Base-by-base conservation (phyloP, 345 rosid genomes). In the Arabidopsis suecica region DNA sequence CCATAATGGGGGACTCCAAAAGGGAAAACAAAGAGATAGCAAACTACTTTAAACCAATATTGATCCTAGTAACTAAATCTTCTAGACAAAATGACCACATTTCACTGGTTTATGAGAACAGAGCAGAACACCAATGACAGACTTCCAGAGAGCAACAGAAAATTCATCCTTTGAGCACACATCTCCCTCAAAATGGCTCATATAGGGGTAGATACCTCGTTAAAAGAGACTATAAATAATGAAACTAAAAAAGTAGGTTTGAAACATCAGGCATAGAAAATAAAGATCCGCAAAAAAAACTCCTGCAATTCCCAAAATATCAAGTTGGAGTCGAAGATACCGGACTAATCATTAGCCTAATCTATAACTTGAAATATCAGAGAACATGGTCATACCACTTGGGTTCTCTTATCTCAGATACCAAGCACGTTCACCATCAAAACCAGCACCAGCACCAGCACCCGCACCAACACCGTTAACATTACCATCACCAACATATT, bases 371-470 rank as follows among this genome's bases (percentile, higher is more conserved):
- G 68, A 78, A 53, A 65, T 58, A 71, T 49, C 45, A 57, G 8
- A 28, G 38, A 64, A 56, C 6, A 56, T 32, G 12, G 20, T 44
- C 60, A 69, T 62, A 61, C 65, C 75, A 62, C 75, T 50, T 70
- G 69, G 62, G 9, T 20, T 22, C 54, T 53, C 73, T 72, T 59
- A 72, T 73, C 81, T 78, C 12, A 61, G 34, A 67, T 67, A 72
- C 78, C 81, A 72, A 78, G 69, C 74, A 36, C 81, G 74, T 44
- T 78, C 78, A 60, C 47, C 69, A 42, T 73, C 81, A 67, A 57
- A 71, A 65, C 78, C 65, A 55, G 36, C 71, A 36, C 80, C 79
- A 53, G 9, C 58, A 23, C 64, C 75, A 66, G 33, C 28, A 61
- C 74, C 50, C 51, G 16, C 8, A 54, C 71, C 60, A 77, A 11